These are phyloP conservation scores for Fusarium dimerum DNA, from an alignment of 2,329 filamentous ascomycete species.

Conservation along the genomic window DNA sequence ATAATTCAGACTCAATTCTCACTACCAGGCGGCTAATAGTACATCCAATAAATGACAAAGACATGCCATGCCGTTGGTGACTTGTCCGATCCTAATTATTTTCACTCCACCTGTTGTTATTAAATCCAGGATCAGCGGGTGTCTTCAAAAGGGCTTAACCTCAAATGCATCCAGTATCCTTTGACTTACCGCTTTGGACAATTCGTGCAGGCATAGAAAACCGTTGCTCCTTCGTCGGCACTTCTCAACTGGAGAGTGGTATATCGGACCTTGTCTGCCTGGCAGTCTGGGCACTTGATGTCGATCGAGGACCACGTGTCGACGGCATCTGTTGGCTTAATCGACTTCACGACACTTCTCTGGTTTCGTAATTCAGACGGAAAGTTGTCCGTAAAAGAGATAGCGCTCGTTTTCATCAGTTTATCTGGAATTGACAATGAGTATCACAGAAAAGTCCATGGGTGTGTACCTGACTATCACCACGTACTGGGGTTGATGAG, in stretches of 20 bases:
- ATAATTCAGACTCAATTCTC: no score
- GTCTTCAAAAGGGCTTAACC: neutral
- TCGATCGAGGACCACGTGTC: constrained; percentile 8
- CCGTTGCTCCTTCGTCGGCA: constrained; percentile 16
- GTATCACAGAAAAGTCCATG: no score
- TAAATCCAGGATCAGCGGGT: no score
- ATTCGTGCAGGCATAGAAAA: constrained; percentile 15
- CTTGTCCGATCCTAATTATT: constrained; percentile 14
- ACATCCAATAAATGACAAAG: neutral
- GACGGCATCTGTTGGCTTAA: neutral
- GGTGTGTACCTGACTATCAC: no score
- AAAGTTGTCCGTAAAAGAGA: constrained; percentile 11
- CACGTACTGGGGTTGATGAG: neutral
- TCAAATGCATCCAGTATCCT: neutral
- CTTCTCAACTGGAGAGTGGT: constrained; percentile 15
- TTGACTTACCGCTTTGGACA: constrained; percentile 8
- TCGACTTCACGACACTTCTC: neutral
- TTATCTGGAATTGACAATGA: constrained; percentile 1
- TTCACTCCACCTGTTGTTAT: constrained; percentile 12
- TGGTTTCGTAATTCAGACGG: constrained; percentile 10
- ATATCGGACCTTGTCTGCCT: constrained; percentile 10
- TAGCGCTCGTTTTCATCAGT: neutral
- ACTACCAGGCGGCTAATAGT: no score
- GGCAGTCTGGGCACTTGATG: constrained; percentile 10
- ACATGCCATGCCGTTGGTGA: no score